These are phyloP conservation scores for Pseudogymnoascus sp. DNA, from an alignment of 2,329 filamentous ascomycete genomes.

Conservation along the genomic window DNA sequence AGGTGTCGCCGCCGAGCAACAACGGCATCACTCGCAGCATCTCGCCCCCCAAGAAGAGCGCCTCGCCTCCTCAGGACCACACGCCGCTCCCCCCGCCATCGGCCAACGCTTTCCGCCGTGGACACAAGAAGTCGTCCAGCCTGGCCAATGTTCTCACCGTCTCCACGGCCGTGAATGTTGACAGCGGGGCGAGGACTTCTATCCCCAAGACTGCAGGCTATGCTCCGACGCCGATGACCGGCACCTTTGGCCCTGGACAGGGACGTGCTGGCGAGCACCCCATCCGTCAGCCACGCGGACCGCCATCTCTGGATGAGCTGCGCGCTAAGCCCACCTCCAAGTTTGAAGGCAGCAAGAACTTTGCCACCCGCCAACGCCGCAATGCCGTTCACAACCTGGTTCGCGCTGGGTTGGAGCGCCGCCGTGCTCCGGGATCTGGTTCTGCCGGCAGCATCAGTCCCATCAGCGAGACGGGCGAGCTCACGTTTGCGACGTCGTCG, in stretches of 20 bases:
- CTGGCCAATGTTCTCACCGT: conserved; percentile 41
- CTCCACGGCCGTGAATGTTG: conserved; percentile 22
- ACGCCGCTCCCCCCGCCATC: conserved; percentile 78
- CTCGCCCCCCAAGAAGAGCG: conserved; percentile 58
- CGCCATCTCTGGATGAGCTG: conserved; percentile 86
- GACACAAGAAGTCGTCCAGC: conserved; percentile 74
- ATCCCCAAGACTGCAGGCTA: conserved; percentile 75
- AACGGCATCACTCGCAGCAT: conserved; percentile 51
- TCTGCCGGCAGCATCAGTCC: conserved; percentile 79
- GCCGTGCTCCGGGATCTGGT: conserved; percentile 59
- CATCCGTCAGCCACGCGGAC: conserved; percentile 83
- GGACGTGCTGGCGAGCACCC: conserved; percentile 91
- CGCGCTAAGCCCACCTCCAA: conserved; percentile 83
- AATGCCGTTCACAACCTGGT: conserved; percentile 88
- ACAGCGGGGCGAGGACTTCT: conserved; percentile 45
- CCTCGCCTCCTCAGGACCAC: conserved; percentile 62
- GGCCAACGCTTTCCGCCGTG: conserved; percentile 84
- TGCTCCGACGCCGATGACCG: conserved; percentile 71
- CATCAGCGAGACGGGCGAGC: conserved; percentile 70
- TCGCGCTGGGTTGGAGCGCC: conserved; percentile 79
- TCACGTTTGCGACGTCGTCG: conserved; percentile 56
- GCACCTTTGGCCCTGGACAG: conserved; percentile 88
- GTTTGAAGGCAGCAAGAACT: conserved; percentile 96
- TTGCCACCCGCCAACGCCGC: conserved; percentile 83
- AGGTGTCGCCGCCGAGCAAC: conserved; percentile 69